phyloP scores from a whole-genome alignment of 169 alveolate species.

The Cyclospora cayetanensis region DNA sequence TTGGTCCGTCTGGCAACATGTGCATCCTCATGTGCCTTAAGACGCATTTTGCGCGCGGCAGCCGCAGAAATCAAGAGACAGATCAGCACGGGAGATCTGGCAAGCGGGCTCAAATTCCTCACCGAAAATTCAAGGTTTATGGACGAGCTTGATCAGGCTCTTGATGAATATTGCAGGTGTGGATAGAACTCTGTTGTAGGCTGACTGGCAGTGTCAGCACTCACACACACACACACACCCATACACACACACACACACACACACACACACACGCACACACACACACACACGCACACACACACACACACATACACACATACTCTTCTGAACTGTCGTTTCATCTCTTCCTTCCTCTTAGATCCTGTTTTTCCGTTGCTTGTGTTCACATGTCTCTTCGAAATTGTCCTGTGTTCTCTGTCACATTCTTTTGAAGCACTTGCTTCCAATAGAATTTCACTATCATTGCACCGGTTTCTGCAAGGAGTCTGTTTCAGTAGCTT shows the following conservation, averaged over 20 bases:
- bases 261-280: no score
- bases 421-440: neutral
- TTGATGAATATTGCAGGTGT: slow-evolving; percentile 64
- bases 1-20: slow-evolving; percentile 84
- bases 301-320: neutral
- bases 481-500: neutral
- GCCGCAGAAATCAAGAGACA: slow-evolving; percentile 78
- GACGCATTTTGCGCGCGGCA: slow-evolving; percentile 86
- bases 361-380: no score
- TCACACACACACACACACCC: no score
- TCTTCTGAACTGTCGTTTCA: neutral
- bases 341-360: no score
- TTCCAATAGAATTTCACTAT: neutral
- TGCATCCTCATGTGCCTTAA: slow-evolving; percentile 86
- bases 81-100: slow-evolving; percentile 27
- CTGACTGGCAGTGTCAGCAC: neutral
- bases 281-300: neutral
- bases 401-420: neutral
- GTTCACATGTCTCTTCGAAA: no score
- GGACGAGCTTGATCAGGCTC: slow-evolving; percentile 54
- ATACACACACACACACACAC: no score
- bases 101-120: slow-evolving; percentile 37
- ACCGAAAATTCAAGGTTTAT: slow-evolving; percentile 1
- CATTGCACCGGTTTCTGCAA: no score
- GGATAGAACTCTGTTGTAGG: neutral